Base-by-base conservation (phyloP, 495 filamentous ascomycete genomes). In the Melanomma pulvis-pyrius region DNA sequence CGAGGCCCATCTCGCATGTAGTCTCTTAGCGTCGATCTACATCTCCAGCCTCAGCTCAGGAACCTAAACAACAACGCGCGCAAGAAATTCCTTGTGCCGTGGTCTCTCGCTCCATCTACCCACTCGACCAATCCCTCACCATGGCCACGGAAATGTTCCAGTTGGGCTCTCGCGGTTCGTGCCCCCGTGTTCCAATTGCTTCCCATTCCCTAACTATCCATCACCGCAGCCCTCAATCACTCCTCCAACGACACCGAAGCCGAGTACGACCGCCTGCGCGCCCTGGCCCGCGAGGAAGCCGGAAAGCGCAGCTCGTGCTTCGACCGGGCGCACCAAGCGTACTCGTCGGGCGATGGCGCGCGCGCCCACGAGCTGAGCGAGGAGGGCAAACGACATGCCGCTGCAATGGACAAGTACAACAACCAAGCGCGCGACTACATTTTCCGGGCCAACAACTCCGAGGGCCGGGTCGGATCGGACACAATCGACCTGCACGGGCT, bases 401-500 rank as follows among this genome's bases (percentile, higher is more conserved):
- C 83, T 48, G 81, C 87, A 68, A 90, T 92, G 84, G 89, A 92
- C 50, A 79, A 84, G 29, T 93, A 92, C 75, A 97, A 97, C 81
- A 83, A 82, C 63, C 90, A 96, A 76, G 94, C 94, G 8, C 91
- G 91, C 32, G 91, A 97, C 58, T 96, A 84, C 76, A 98, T 98
- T 68, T 97, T 98, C 82, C 85, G 90, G 1, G 91, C 92, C 77
- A 97, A 97, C 77, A 98, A 97, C 75, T 84, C 89, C 6, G 65
- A 75, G 2, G 88, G 82, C 13, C 83, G 89, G 51, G 87, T 94
- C 12, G 79, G 80, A 12, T 83, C 83, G 25, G 92, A 98, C 71
- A 91, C 89, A 2, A 96, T 98, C 67, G 94, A 98, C 79, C 80
- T 98, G 48, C 94, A 98, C 70, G 92, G 94, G 0, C 88, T 93